Percentiles rank a stretch among this genome's conserved stretches.
These are phyloP conservation scores for Scutellaria barbata DNA, from an alignment of 257 asterid genomes.

Conservation along the genomic window DNA sequence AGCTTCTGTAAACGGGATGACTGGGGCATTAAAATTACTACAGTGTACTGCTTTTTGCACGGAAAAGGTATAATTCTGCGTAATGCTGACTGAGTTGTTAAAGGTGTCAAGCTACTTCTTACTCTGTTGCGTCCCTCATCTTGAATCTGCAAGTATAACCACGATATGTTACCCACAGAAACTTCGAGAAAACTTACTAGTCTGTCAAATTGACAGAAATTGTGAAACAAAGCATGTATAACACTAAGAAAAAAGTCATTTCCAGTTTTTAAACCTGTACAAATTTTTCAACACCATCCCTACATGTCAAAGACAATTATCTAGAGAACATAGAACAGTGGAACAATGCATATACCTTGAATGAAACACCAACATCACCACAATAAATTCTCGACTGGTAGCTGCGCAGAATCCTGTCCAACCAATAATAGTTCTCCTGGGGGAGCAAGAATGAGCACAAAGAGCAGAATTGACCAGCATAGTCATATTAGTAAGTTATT, in stretches of 20 bases:
- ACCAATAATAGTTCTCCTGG: constrained; percentile 90
- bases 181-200: not conserved
- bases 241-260: not conserved
- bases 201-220: not conserved
- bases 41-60: constrained; percentile 85
- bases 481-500: constrained; percentile 23
- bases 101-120: constrained; percentile 63
- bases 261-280: not conserved
- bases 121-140: constrained; percentile 75
- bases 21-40: constrained; percentile 95
- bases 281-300: not conserved
- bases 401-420: constrained; percentile 86
- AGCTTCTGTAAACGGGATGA: constrained; percentile 59
- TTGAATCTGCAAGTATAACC: constrained; percentile 63
- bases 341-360: constrained; percentile 56
- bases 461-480: constrained; percentile 23
- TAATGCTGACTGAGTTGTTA: constrained; percentile 74
- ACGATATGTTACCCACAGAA: constrained; percentile 23
- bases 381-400: constrained; percentile 91
- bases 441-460: constrained; percentile 39
- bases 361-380: constrained; percentile 78
- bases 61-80: constrained; percentile 82
- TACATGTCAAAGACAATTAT: not conserved
- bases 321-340: not conserved
- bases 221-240: constrained; percentile 1